Evolutionary conservation across 176 grass and related monocot species (phyloP).

Genomic region (sorghum (Sorghum bicolor)): DNA sequence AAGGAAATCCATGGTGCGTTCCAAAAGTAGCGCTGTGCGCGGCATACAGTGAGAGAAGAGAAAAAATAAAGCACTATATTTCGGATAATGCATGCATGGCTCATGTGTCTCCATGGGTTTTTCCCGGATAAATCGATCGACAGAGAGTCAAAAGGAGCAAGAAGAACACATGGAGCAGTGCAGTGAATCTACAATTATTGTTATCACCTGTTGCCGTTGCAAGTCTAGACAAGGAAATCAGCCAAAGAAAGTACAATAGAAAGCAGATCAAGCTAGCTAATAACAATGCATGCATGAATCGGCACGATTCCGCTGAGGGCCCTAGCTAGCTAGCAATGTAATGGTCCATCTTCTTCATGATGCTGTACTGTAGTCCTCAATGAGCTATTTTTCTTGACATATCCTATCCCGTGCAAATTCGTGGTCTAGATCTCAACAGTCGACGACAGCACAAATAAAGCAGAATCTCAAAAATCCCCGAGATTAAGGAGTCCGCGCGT

Average conservation of each 20-base stretch:
- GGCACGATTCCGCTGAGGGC: background rate
- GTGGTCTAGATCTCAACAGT: background rate
- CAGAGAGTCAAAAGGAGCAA: background rate
- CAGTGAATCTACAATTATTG: background rate
- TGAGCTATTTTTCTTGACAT: background rate
- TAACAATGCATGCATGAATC: background rate
- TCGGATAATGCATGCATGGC: background rate
- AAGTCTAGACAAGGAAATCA: conserved; percentile 4
- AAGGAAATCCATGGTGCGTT: too few species aligned
- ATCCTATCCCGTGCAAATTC: background rate
- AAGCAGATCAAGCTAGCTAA: background rate
- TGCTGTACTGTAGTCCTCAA: background rate
- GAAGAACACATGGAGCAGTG: background rate
- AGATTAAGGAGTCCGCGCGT: background rate
- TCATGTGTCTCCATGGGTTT: background rate
- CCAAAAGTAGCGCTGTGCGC: too few species aligned
- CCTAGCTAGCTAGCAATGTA: background rate
- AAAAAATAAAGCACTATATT: background rate
- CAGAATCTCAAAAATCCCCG: background rate
- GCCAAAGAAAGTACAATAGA: conserved; percentile 3
- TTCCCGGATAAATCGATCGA: background rate
- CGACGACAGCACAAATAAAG: background rate
- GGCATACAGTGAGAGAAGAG: too few species aligned
- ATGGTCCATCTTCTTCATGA: background rate
- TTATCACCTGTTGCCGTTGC: background rate